A percentile compares a stretch with the other conserved stretches of the same genome.
phyloP scores from a whole-genome alignment of 2,329 filamentous ascomycete species.

The Sclerotinia borealis region DNA sequence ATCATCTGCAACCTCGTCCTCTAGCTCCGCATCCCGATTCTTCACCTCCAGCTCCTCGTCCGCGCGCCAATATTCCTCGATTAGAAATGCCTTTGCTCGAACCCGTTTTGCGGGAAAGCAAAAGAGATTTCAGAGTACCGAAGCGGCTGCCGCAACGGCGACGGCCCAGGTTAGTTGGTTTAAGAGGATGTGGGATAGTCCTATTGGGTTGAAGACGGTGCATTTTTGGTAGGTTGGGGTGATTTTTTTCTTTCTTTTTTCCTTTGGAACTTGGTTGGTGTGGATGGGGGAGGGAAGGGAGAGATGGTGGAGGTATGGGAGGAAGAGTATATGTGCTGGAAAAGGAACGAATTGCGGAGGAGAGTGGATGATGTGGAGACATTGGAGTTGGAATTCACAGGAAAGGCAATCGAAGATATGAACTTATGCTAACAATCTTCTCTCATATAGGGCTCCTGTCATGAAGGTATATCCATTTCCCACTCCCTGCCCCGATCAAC shows the following conservation, averaged over 20 bases:
- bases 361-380: too few species aligned
- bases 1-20: constrained; percentile 33
- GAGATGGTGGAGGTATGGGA: neutral
- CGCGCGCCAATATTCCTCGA: constrained; percentile 40
- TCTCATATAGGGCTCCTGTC: constrained; percentile 67
- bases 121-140: constrained; percentile 57
- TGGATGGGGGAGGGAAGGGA: neutral
- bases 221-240: constrained; percentile 76
- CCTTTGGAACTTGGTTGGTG: neutral
- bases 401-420: neutral
- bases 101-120: constrained; percentile 26
- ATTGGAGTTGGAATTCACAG: neutral
- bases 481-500: too few species aligned
- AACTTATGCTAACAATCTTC: neutral
- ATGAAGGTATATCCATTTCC: constrained; percentile 63
- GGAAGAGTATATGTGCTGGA: neutral
- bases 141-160: constrained; percentile 44
- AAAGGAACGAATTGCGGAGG: neutral
- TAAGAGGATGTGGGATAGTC: constrained; percentile 77
- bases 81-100: constrained; percentile 16
- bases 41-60: constrained; percentile 39
- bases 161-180: constrained; percentile 47
- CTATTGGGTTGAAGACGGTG: constrained; percentile 82
- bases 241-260: neutral
- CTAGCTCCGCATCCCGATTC: constrained; percentile 33